Base-by-base conservation (phyloP, 495 filamentous ascomycete genomes). In the Niebla homalea region DNA sequence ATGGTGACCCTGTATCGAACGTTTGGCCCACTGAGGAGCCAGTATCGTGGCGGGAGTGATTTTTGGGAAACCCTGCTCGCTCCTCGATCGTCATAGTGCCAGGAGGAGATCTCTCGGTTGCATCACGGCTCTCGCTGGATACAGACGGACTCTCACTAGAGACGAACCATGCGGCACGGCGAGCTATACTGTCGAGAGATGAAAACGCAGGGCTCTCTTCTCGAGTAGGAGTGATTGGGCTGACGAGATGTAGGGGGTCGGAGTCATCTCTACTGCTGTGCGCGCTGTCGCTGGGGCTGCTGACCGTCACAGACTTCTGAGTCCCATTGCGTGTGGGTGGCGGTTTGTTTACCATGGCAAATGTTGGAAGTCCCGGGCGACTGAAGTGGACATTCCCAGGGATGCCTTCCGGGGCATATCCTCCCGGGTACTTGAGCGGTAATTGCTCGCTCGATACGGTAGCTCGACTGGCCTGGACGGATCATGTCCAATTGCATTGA, bases 401-500 rank as follows among this genome's bases (percentile, higher is more conserved):
- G 19, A 14, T 11, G 6, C 20, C 19, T 35, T 29, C 45, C 18
- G 44, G 20, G 36, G 7, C 11, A 22, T 11, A 4, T 22, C 25
- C 22, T 41, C 36, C 29, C 36, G 42, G 16, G 40, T 22, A 29
- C 38, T 39, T 21, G 23, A 41, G 3, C 36, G 43, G 36, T 29
- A 32, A 41, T 36, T 46, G 38, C 51, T 53, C 18, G 51, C 39
- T 26, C 45, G 32, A 37, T 48, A 53, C 16, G 51, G 51, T 26
- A 53, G 51, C 37, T 53, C 51, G 2, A 53, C 51, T 11, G 51
- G 51, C 14, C 38, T 41, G 11, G 21, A 37, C 4, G 51, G 51
- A 53, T 53, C 51, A 25, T 53, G 51, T 10, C 51, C 51, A 15
- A 53, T 49, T 3, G 51, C 51, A n/a, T 48, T 48, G 21, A 53